Evolutionary conservation across 192 early-diverging fungal species (phyloP).

Genomic region (Chytriomyces hyalinus): DNA sequence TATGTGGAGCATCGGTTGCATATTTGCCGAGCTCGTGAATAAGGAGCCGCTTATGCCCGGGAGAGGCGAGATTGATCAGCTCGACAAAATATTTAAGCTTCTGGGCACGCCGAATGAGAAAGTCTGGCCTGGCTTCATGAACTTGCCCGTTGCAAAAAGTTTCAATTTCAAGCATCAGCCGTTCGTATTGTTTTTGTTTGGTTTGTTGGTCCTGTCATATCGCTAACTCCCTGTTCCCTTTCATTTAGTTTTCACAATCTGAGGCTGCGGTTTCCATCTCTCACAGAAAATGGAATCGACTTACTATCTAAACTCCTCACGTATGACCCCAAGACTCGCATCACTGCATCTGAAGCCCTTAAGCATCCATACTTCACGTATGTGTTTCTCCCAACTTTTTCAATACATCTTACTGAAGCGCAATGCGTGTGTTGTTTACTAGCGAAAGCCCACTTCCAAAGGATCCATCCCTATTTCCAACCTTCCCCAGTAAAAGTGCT

Average conservation of each 20-base stretch:
- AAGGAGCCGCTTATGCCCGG: constrained; percentile 85
- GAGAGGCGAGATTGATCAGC: constrained; percentile 88
- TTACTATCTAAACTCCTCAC: constrained; percentile 76
- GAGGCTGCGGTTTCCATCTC: constrained; percentile 47
- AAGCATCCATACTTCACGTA: constrained; percentile 86
- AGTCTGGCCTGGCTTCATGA: constrained; percentile 81
- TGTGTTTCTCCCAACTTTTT: not conserved
- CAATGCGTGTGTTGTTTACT: not conserved
- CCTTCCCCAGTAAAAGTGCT: constrained; percentile 72
- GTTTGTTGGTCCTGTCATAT: not conserved
- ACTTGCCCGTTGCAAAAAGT: constrained; percentile 73
- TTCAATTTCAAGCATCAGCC: constrained; percentile 75
- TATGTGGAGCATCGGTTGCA: constrained; percentile 95
- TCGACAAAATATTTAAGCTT: constrained; percentile 83
- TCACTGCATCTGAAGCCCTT: constrained; percentile 89
- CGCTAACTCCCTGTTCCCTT: not conserved
- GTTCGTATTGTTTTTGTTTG: constrained; percentile 39
- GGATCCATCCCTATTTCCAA: constrained; percentile 92
- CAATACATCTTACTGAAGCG: not conserved
- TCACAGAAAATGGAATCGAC: constrained; percentile 82
- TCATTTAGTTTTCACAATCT: constrained; percentile 48
- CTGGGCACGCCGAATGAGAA: constrained; percentile 85
- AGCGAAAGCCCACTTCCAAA: constrained; percentile 86
- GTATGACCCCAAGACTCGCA: constrained; percentile 84
- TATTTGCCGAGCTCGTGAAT: constrained; percentile 91